phyloP scores from a whole-genome alignment of 257 asterid genomes.

The Solanum rostratum region DNA sequence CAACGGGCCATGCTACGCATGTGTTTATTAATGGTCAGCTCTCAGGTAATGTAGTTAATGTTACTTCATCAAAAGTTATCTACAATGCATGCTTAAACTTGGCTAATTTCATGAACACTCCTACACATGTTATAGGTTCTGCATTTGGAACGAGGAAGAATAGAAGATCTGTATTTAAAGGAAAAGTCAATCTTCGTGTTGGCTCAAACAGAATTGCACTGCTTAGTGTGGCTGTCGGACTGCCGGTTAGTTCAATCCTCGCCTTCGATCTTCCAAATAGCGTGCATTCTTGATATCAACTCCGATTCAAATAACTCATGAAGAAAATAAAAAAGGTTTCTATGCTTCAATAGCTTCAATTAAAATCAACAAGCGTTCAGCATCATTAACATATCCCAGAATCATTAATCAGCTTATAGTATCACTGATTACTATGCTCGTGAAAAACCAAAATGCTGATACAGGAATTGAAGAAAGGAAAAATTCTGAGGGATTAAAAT shows the following conservation, averaged over 20 bases:
- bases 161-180: slow-evolving; percentile 46
- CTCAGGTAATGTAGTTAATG: slow-evolving; percentile 42
- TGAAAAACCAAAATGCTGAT: background rate
- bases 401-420: background rate
- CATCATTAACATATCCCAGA: background rate
- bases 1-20: slow-evolving; percentile 75
- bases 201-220: slow-evolving; percentile 68
- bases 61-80: background rate
- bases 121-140: slow-evolving; percentile 41
- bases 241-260: slow-evolving; percentile 54
- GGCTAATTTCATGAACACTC: background rate
- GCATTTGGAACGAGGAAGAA: slow-evolving; percentile 71
- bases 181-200: slow-evolving; percentile 47
- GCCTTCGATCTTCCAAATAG: background rate
- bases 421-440: background rate
- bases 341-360: background rate
- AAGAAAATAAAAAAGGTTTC: background rate
- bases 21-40: slow-evolving; percentile 81
- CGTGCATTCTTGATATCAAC: background rate
- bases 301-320: background rate
- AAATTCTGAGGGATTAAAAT: background rate
- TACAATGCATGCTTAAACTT: background rate
- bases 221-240: slow-evolving; percentile 90
- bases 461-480: background rate
- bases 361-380: background rate